Base-by-base conservation (phyloP, 345 rosid genomes). In the Pistacia vera region DNA sequence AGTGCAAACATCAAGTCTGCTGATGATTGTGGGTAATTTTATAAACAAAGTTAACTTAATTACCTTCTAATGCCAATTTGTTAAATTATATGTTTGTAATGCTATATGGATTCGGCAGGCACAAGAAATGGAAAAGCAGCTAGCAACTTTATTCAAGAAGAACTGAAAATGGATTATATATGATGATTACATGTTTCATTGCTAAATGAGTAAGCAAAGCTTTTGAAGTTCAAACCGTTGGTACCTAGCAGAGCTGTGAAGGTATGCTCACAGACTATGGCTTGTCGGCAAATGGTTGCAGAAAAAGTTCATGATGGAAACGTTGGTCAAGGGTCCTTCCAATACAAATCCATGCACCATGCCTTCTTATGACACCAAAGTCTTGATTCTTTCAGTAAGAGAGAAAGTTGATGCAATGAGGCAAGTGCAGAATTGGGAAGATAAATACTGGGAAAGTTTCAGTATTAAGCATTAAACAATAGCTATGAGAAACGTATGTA, bases 141-240 rank as follows among this genome's bases (percentile, higher is more conserved):
- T 18, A 88, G 91, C 67, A 77, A 78, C 10, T 91, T 93, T 81
- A 81, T 87, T 74, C 80, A 80, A 57, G 85, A 87, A 64, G 88
- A 88, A 46, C 35, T 91, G 76, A 91, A 86, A 78, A 92, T 89
- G 91, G 90, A 91, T 11, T 71, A 82, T 60, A 88, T 89, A 14
- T 89, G n/a, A 91, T 54, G 96, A 88, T 65, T 93, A 93, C 85
- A 91, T 93, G 96, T 90, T 83, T 75, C 97, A 91, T 67, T 87
- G 75, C 75, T 93, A 75, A 91, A 79, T 44, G 92, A 91, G 82
- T 92, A 91, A 79, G 88, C 90, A 4, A 89, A 88, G 82, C 88
- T 91, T 22, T 72, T 89, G 48, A 85, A 74, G 56, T 91, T 71
- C 74, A 78, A 85, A 83, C 90, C 91, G 12, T 73, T 52, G 55